Evolutionary conservation across 1,139 yeast genomes (phyloP).

Genomic region (Zygoascus sp.): DNA sequence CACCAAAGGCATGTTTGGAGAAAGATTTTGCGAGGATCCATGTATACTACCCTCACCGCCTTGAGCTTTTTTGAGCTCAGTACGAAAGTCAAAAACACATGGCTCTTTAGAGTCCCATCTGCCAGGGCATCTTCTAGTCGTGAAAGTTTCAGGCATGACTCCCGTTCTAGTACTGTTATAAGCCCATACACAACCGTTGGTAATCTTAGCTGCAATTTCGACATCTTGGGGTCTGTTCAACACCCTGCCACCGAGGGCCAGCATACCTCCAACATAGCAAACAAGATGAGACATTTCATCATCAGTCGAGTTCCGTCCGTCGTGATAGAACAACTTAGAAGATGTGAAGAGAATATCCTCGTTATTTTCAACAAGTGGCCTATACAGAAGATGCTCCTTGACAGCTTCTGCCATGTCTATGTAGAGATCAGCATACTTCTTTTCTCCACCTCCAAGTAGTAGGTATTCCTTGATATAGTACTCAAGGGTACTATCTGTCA

Average conservation of each 20-base stretch:
- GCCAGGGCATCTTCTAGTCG: constrained; percentile 37
- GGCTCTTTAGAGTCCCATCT: constrained; percentile 26
- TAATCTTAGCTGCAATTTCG: constrained; percentile 54
- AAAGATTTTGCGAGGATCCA: too few species aligned
- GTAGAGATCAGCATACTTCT: constrained; percentile 36
- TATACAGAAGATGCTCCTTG: constrained; percentile 40
- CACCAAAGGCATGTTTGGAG: constrained; percentile 10
- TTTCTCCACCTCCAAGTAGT: constrained; percentile 45
- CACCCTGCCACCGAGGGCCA: constrained; percentile 63
- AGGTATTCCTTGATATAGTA: constrained; percentile 58
- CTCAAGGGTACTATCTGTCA: constrained; percentile 68
- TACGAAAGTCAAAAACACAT: constrained; percentile 24
- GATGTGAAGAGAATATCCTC: constrained; percentile 47
- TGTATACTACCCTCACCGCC: neutral
- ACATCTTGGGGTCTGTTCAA: constrained; percentile 48
- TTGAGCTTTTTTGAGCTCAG: constrained; percentile 12
- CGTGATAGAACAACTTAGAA: constrained; percentile 40
- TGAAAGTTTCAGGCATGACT: constrained; percentile 44
- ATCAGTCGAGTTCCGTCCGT: constrained; percentile 25
- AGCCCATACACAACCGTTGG: constrained; percentile 65
- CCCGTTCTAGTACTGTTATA: constrained; percentile 45
- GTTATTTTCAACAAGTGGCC: constrained; percentile 41
- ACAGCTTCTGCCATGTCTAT: constrained; percentile 38
- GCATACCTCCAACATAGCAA: constrained; percentile 72
- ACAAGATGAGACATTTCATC: constrained; percentile 51